Evolutionary conservation across 75 land plant genomes (phyloP).

Genomic region (Pseudotsuga menziesii): DNA sequence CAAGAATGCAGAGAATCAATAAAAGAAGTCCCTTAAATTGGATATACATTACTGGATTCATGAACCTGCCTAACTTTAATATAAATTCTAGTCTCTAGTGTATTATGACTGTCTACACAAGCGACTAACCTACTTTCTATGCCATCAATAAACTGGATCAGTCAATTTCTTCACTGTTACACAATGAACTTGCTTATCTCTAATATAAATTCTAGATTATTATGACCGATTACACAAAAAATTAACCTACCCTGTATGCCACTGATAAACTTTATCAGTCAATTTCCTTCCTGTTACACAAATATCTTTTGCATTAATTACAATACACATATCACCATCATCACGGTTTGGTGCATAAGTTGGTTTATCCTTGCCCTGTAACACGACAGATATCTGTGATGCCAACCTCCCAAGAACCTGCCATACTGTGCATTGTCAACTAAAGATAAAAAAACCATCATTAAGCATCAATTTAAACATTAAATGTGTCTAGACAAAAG

Average conservation of each 20-base stretch:
- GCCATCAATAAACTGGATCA: constrained; percentile 81
- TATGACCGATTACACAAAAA: not conserved
- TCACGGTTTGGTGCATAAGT: constrained; percentile 83
- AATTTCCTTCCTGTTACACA: constrained; percentile 80
- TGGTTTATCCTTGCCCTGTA: constrained; percentile 95
- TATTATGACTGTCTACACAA: not conserved
- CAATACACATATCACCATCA: constrained; percentile 94
- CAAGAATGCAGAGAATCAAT: not conserved
- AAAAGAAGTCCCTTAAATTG: not conserved
- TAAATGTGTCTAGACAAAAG: not conserved
- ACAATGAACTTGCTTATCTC: not conserved
- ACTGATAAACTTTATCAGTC: constrained; percentile 74
- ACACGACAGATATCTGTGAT: constrained; percentile 71
- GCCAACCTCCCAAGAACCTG: constrained; percentile 92
- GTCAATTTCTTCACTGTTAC: constrained; percentile 88
- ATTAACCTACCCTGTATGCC: constrained; percentile 89
- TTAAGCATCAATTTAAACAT: not conserved
- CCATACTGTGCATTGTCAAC: constrained; percentile 1
- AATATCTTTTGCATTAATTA: constrained; percentile 85
- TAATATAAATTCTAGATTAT: not conserved
- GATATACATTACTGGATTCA: not conserved
- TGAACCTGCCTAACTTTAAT: not conserved
- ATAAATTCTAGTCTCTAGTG: not conserved
- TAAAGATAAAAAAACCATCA: not conserved
- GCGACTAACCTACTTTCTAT: constrained; percentile 62